phyloP scores from a whole-genome alignment of 306 rosid species.

The Argentina anserina region DNA sequence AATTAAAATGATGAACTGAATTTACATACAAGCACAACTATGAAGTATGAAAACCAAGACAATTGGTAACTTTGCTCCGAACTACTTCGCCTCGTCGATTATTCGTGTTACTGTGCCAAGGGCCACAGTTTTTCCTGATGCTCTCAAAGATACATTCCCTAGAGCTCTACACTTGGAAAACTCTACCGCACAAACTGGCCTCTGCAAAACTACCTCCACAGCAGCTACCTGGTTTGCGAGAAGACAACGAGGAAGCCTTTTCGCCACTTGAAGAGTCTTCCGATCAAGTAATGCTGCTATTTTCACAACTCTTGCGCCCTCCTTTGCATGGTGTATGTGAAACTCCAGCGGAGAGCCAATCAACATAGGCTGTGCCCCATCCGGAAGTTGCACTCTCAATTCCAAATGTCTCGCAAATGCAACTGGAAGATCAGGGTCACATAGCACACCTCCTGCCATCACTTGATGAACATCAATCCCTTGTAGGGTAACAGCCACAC shows the following conservation, averaged over 20 bases:
- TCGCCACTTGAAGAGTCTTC: conserved; percentile 76
- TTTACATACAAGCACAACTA: no score
- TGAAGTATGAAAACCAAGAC: no score
- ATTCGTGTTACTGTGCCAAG: conserved; percentile 72
- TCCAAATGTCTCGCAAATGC: conserved; percentile 66
- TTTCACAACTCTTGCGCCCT: conserved; percentile 65
- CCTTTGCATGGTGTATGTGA: conserved; percentile 83
- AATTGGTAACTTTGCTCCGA: neutral
- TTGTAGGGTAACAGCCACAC: conserved; percentile 66
- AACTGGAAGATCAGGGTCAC: conserved; percentile 87
- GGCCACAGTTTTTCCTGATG: conserved; percentile 71
- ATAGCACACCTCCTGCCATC: conserved; percentile 81
- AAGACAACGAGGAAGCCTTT: conserved; percentile 78
- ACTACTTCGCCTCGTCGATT: conserved; percentile 40
- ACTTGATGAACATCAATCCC: conserved; percentile 66
- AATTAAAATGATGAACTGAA: neutral
- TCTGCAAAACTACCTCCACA: conserved; percentile 64
- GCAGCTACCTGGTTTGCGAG: conserved; percentile 76
- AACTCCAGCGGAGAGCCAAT: conserved; percentile 86
- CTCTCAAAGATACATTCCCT: conserved; percentile 75
- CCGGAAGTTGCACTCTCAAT: conserved; percentile 77
- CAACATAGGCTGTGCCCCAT: conserved; percentile 64
- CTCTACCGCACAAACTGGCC: conserved; percentile 68
- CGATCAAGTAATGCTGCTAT: conserved; percentile 68
- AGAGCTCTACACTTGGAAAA: conserved; percentile 69